Evolutionary conservation across 2,329 filamentous ascomycete species (phyloP).

Genomic region (Aspergillus sp.): DNA sequence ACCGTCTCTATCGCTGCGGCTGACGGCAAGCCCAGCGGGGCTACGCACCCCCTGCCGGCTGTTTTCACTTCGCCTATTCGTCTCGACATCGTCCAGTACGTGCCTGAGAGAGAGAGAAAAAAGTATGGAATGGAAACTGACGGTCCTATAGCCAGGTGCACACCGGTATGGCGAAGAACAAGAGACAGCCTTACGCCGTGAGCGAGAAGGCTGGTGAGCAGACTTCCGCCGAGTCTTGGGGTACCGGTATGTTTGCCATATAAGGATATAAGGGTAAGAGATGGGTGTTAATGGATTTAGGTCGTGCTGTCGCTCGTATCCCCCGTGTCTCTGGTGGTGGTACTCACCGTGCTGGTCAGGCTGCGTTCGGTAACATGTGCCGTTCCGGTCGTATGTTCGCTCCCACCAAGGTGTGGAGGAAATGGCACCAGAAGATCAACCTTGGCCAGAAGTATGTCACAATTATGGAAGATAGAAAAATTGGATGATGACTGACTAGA

Average conservation of each 20-base stretch:
- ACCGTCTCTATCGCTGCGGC: conserved; percentile 95
- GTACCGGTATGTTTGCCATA: conserved; percentile 65
- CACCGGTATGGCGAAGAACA: conserved; percentile 99
- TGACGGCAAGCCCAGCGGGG: conserved; percentile 85
- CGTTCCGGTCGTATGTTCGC: conserved; percentile 99
- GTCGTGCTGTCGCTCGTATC: conserved; percentile 99
- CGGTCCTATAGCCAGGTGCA: conserved; percentile 58
- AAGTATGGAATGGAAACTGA: conserved; percentile 25
- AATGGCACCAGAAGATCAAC: conserved; percentile 99
- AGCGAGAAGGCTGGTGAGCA: conserved; percentile 99
- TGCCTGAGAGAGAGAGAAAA: conserved; percentile 9
- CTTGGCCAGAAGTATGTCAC: conserved; percentile 79
- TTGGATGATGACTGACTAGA: not conserved
- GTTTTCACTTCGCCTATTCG: conserved; percentile 98
- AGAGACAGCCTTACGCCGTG: conserved; percentile 98
- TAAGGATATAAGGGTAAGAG: conserved; percentile 1
- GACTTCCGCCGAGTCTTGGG: conserved; percentile 99
- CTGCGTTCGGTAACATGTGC: conserved; percentile 99
- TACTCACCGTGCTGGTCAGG: conserved; percentile 99
- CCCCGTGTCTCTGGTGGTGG: conserved; percentile 99
- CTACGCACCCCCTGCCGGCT: conserved; percentile 85
- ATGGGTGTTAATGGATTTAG: conserved; percentile 39
- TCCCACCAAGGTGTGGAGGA: conserved; percentile 99
- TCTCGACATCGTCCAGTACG: conserved; percentile 96
- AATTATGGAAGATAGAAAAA: not conserved